Conservation (phyloP, 345 rosid genomes). For the Bruguiera gymnorhiza region DNA sequence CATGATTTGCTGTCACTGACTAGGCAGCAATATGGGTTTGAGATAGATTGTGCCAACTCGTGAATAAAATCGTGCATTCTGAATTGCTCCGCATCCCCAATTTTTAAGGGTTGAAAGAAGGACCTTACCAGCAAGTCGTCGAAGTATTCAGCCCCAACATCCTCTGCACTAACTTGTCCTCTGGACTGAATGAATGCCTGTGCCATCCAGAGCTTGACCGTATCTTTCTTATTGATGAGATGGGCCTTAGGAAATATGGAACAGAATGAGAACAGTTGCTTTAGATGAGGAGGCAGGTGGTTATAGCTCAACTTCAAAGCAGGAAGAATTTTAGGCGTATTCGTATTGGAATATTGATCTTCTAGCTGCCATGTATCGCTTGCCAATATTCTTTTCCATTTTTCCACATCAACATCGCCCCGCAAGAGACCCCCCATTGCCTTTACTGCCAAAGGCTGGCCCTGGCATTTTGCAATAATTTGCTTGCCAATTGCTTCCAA, state of each 20-base stretch:
- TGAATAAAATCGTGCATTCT: constrained; percentile 37
- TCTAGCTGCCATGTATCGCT: constrained; percentile 14
- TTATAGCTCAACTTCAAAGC: constrained; percentile 26
- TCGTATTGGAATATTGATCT: background rate
- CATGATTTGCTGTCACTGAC: constrained; percentile 14
- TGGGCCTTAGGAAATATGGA: constrained; percentile 31
- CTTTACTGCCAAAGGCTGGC: constrained; percentile 30
- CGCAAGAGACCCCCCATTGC: constrained; percentile 24
- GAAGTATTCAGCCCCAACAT: constrained; percentile 23
- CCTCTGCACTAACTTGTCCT: constrained; percentile 3
- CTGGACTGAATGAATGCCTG: constrained; percentile 8
- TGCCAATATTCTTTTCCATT: constrained; percentile 11
- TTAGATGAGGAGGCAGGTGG: background rate
- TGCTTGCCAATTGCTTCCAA: constrained; percentile 14
- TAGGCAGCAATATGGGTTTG: constrained; percentile 15
- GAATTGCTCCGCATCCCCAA: constrained; percentile 8
- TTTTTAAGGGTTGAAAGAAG: constrained; percentile 25
- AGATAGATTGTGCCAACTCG: constrained; percentile 29
- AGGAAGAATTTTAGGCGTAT: constrained; percentile 6
- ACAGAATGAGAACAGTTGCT: constrained; percentile 9
- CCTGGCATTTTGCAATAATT: constrained; percentile 25
- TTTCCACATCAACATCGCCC: background rate
- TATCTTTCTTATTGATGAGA: constrained; percentile 14
- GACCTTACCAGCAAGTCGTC: constrained; percentile 25
- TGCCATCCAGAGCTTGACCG: constrained; percentile 34